Base-by-base conservation (phyloP, 2,329 filamentous ascomycete species). In the Colletotrichum somersetense region DNA sequence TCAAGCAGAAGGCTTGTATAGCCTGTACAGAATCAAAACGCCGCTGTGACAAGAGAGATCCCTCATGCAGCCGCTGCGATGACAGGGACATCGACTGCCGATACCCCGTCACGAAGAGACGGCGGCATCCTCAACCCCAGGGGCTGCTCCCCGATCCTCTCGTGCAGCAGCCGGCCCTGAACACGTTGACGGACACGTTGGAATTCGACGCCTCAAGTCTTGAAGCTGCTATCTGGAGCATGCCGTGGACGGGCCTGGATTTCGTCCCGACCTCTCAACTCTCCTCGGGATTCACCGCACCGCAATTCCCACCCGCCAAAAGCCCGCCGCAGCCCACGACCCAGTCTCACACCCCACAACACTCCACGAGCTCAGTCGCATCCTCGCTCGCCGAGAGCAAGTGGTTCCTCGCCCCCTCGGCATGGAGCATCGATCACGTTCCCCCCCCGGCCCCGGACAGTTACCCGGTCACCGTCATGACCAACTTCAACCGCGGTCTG, bases 11-110 rank as follows among this genome's bases (percentile, higher is more conserved):
- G 61, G 80, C 82, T 0, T 83, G 82, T 50, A 67, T 78, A 1
- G 74, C 76, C 23, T 83, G 81, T 71, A 79, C 80, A 2, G 77
- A 73, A 44, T 77, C 80, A 11, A 83, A 83, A 72, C 77, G 81
- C n/a, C 78, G 79, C 66, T 83, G 81, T 73, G 79, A 79, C 56
- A 82, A 81, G 71, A 66, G 75, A 12, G 57, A 77, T 0, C 80
- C 80, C 1, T 66, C 74, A 5, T 82, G 81, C 42, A 75, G 75
- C 55, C 77, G 80, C 23, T 82, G 81, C 55, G 40, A 72, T 11
- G 70, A 76, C 26, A 76, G 73, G 50, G 73, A 75, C 14, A 33
- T 78, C 1, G 26, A 58, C 23, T 78, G 77, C 71, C 48, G 67
- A 8, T 78, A 77, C 42, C 75, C 74, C 3, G 55, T 42, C 14